Percentiles rank a stretch among this genome's conserved stretches.
Evolutionary conservation across 2,329 filamentous ascomycete species (phyloP).

Genomic region (Corynespora cassiicola): DNA sequence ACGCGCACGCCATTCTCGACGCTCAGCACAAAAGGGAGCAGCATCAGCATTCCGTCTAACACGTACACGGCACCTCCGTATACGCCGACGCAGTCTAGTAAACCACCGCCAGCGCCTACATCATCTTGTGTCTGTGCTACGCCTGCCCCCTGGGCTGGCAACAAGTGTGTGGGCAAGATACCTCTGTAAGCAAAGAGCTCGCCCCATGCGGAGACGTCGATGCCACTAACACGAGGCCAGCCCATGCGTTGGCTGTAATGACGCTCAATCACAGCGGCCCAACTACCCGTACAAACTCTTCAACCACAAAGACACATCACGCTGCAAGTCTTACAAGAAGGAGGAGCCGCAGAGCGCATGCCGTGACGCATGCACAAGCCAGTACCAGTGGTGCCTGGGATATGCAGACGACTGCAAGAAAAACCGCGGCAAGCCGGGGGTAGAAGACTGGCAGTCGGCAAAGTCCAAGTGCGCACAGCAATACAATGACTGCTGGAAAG

Average conservation of each 20-base stretch:
- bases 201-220: neutral
- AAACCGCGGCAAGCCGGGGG: neutral
- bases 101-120: conserved; percentile 8
- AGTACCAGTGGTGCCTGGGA: conserved; percentile 13
- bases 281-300: conserved; percentile 11
- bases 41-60: too few species aligned
- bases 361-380: conserved; percentile 10
- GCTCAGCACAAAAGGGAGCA: too few species aligned
- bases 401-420: conserved; percentile 9
- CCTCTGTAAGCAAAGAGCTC: conserved; percentile 4
- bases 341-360: conserved; percentile 5
- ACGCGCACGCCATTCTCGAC: too few species aligned
- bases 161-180: conserved; percentile 9
- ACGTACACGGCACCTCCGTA: conserved; percentile 2
- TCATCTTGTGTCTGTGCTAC: conserved; percentile 13
- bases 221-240: conserved; percentile 1
- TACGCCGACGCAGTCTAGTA: conserved; percentile 3
- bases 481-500: conserved; percentile 7
- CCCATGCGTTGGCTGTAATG: conserved; percentile 16
- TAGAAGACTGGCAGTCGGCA: conserved; percentile 1
- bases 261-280: conserved; percentile 1
- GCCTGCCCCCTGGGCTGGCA: conserved; percentile 7
- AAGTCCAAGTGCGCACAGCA: conserved; percentile 8
- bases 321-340: conserved; percentile 5
- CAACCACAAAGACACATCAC: conserved; percentile 8